Conservation (phyloP, 306 rosid species). For the Morella rubra region DNA sequence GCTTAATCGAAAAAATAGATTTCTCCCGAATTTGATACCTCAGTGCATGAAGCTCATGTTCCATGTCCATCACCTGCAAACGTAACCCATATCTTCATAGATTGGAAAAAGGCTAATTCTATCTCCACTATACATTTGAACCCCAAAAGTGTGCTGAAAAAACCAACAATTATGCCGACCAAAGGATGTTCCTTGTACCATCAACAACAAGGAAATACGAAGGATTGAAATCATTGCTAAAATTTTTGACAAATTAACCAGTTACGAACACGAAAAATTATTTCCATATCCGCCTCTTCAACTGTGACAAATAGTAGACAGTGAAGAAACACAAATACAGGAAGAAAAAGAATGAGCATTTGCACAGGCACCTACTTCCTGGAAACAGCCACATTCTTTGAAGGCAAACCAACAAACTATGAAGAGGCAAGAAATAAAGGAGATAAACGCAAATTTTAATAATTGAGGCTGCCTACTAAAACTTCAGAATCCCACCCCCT, state of each 20-base stretch:
- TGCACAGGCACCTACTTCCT: neutral
- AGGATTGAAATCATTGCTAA: neutral
- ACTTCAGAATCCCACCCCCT: neutral
- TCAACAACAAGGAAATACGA: neutral
- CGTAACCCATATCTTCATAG: conserved; percentile 21
- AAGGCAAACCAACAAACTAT: neutral
- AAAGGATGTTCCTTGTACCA: neutral
- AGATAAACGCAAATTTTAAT: too few species aligned
- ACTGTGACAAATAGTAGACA: neutral
- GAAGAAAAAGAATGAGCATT: neutral
- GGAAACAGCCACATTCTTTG: neutral
- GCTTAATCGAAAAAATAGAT: conserved; percentile 66
- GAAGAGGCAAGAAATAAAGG: neutral
- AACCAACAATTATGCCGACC: neutral
- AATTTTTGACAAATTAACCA: neutral
- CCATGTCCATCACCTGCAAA: conserved; percentile 89
- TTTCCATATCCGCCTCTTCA: too few species aligned
- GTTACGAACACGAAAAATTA: neutral
- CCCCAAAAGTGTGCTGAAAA: neutral
- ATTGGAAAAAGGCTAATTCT: conserved; percentile 1
- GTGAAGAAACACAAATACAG: neutral
- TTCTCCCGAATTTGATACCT: conserved; percentile 90
- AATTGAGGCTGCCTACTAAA: neutral
- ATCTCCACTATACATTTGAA: conserved; percentile 1
- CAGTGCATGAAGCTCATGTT: conserved; percentile 81